Evolutionary conservation across 2,329 filamentous ascomycete genomes (phyloP), one percentile per base, ranked within the genome.

Genomic region (Xylariaceae sp.): DNA sequence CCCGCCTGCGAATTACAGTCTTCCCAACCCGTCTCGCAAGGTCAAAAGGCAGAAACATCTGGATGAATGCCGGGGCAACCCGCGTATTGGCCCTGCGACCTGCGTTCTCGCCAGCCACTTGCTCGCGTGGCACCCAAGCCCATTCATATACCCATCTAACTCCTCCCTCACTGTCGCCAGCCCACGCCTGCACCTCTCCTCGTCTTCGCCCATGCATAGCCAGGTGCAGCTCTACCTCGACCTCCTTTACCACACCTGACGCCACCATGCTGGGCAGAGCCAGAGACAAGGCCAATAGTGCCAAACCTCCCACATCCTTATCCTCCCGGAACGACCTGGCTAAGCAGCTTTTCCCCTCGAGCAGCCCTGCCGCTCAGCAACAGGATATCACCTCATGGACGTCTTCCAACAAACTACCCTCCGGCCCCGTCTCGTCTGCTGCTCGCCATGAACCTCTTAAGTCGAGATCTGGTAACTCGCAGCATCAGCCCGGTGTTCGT

Each of bases 261-360:
- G 51, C 51, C 51, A 52, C 41, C 39, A 67, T 67, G 65, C 56
- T 67, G 41, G 41, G 54, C 32, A 59, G 56, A 51, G 63, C 64
- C 15, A 58, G 52, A 39, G 60, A 66, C 39, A 62, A 50, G 38
- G 59, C 54, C 27, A 59, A 62, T 38, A 60, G 49, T 11, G 72
- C 66, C 55, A 62, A 71, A 66, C 70, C 72, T 51, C 68, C 66
- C 48, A 59, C 64, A 27, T 18, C 63, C 65, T n/a, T 46, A 45
- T 15, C 54, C 30, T 22, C 47, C 36, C 64, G 67, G 44, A 56
- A 62, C 9, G 57, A 64, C 42, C 63, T 78, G 39, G 66, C 71
- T 5, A 81, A 82, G 63, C 72, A 78, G 49, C 68, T 79, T 14
- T 80, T 83, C 55, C 74, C 79, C 4, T 82, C 81, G 1, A 83